These are phyloP conservation scores for Neckera pumila DNA, from an alignment of 225 moss, liverwort and hornwort species.

Conservation along the genomic window DNA sequence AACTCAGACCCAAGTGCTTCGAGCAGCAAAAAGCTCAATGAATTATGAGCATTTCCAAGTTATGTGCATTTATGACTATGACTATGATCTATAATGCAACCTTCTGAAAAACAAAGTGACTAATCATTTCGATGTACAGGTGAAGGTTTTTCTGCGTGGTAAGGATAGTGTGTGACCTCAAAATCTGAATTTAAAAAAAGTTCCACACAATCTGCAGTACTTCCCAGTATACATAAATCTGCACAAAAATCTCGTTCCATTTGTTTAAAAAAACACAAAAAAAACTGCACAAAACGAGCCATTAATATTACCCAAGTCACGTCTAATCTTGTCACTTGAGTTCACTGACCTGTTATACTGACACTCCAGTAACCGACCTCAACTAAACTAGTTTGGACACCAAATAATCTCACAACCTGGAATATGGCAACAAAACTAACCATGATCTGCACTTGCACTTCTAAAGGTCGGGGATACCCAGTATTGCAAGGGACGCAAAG, in stretches of 20 bases:
- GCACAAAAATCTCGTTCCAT: not conserved
- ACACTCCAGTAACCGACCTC: not conserved
- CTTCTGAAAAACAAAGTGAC: not conserved
- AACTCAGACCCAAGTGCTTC: not conserved
- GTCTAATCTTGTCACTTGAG: not conserved
- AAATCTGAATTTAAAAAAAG: not conserved
- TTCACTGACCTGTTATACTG: not conserved
- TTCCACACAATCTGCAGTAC: not conserved
- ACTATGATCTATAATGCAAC: not conserved
- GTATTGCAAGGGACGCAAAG: not conserved
- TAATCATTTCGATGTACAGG: not conserved
- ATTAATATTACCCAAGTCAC: not conserved
- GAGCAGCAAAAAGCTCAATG: not conserved
- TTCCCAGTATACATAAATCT: slow-evolving; percentile 2
- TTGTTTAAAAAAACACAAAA: no score
- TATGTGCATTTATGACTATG: no score
- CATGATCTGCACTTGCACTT: not conserved
- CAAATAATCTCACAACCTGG: not conserved
- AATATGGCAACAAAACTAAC: not conserved
- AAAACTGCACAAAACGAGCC: not conserved
- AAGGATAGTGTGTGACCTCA: not conserved
- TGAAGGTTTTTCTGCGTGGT: no score
- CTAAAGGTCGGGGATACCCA: not conserved
- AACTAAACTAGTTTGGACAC: not conserved
- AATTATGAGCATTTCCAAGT: not conserved